Conservation (phyloP, 2,329 filamentous ascomycete species). For the Tolypocladium pustulatum region DNA sequence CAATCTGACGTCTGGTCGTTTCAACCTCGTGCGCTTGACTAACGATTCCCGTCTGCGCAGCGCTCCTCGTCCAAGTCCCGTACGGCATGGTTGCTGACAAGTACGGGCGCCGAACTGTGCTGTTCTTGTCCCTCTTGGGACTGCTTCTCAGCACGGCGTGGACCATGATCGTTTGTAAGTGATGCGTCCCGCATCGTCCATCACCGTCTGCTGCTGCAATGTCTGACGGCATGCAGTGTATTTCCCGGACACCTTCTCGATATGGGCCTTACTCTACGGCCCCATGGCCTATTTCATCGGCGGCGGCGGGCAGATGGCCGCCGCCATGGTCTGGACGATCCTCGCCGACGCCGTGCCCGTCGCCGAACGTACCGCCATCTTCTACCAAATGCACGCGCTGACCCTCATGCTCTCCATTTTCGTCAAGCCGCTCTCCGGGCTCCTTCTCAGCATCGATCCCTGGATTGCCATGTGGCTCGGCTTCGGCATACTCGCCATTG, state of each 20-base stretch:
- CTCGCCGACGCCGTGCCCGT: constrained; percentile 31
- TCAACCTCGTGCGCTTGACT: too few relatives aligned
- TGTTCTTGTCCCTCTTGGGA: constrained; percentile 25
- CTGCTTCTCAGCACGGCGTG: constrained; percentile 15
- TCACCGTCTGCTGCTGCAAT: background rate
- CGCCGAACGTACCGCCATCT: constrained; percentile 25
- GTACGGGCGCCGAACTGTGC: constrained; percentile 30
- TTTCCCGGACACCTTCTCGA: constrained; percentile 25
- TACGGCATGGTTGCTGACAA: constrained; percentile 36
- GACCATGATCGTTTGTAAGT: constrained; percentile 21
- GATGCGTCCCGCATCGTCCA: background rate
- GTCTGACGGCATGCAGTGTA: constrained; percentile 14
- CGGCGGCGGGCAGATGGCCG: constrained; percentile 23
- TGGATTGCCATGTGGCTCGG: constrained; percentile 30
- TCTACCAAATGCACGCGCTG: constrained; percentile 27
- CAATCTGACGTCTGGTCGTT: too few relatives aligned
- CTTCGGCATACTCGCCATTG: constrained; percentile 17
- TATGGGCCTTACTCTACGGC: constrained; percentile 27
- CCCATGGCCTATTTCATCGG: constrained; percentile 27
- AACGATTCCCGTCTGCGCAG: constrained; percentile 14
- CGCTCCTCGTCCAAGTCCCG: constrained; percentile 32
- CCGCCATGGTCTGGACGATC: constrained; percentile 34
- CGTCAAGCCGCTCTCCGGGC: constrained; percentile 28
- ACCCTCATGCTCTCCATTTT: constrained; percentile 27
- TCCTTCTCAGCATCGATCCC: constrained; percentile 24